Base-by-base conservation (phyloP, 1,284 basidiomycete genomes). In the Phellopilus nigrolimitatus region DNA sequence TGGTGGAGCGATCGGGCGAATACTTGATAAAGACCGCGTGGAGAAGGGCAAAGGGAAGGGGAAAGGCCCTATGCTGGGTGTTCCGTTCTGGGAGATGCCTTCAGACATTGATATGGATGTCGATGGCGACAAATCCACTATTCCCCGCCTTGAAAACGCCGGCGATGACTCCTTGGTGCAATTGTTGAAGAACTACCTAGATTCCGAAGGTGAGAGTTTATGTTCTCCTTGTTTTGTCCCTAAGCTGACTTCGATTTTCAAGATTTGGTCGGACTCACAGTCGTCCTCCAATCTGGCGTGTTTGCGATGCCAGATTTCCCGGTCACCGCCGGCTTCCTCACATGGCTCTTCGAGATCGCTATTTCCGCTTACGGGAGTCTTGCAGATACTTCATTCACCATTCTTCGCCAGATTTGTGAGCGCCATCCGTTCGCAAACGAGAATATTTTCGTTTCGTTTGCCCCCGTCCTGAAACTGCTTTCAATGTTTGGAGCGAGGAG, bases 1-100 rank as follows among this genome's bases (percentile, higher is more conserved):
- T 6, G 62, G 62, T 30, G 50, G 60, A 50, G 68, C 66, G 7
- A 68, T 78, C 13, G 63, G 62, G 40, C 66, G 66, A 57, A 76
- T 78, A 40, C 55, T 78, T 45, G 60, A 62, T 46, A 62, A 60
- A 3, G 69, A 79, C 59, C 62, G 64, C 31, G 36, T 57, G 57
- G 33, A 56, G 56, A 59, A 62, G 59, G 58, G 60, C 55, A 60
- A 66, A 40, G 55, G 48, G 49, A 54, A 30, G 54, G 55, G 15
- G 8, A 47, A 39, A 27, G 30, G 12, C 12, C 21, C 13, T 4
- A 10, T 28, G 2, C 8, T 63, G 3, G 76, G 74, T 4, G 62
- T 76, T 40, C 61, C 67, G 15, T 58, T 79, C 8, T 76, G 74
- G 73, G 61, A 55, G 17, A 50, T 31, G 22, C 25, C 21, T 24